Percentiles rank a stretch among this genome's conserved stretches.
Conservation (phyloP, 148 eudicot genomes). For the Drosera capensis region DNA sequence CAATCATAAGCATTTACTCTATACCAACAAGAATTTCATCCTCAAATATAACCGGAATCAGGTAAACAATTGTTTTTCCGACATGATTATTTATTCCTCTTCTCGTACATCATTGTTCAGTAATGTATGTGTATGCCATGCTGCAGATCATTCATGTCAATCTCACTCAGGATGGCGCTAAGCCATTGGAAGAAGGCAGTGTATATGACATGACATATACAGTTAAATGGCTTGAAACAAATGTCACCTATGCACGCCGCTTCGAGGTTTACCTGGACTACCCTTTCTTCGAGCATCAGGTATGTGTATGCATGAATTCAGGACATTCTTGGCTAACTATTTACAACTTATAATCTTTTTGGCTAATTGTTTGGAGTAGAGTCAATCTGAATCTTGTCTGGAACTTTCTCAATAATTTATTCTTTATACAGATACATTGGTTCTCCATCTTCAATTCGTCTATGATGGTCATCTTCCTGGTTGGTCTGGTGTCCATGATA, state of each 20-base stretch:
- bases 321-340: too few species aligned
- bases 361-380: too few species aligned
- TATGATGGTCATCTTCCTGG: conserved; percentile 97
- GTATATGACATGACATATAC: conserved; percentile 63
- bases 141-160: conserved; percentile 90
- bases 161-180: conserved; percentile 73
- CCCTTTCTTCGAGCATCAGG: conserved; percentile 74
- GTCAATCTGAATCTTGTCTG: not conserved
- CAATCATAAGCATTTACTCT: conserved; percentile 48
- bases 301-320: conserved; percentile 4
- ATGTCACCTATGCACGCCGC: conserved; percentile 42
- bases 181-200: conserved; percentile 60
- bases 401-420: not conserved
- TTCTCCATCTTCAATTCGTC: conserved; percentile 91
- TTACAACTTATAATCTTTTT: too few species aligned
- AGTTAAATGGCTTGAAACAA: conserved; percentile 65
- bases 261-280: too few species aligned
- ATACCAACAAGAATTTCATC: conserved; percentile 52
- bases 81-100: not conserved
- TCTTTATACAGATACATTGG: conserved; percentile 79
- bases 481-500: conserved; percentile 91
- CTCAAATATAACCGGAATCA: conserved; percentile 68
- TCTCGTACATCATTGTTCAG: not conserved
- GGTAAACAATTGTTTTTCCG: conserved; percentile 16
- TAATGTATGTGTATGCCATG: conserved; percentile 3